Evolutionary conservation across 2,329 filamentous ascomycete genomes (phyloP), one percentile per base, ranked within the genome.

Genomic region (Biscogniauxia sp.): DNA sequence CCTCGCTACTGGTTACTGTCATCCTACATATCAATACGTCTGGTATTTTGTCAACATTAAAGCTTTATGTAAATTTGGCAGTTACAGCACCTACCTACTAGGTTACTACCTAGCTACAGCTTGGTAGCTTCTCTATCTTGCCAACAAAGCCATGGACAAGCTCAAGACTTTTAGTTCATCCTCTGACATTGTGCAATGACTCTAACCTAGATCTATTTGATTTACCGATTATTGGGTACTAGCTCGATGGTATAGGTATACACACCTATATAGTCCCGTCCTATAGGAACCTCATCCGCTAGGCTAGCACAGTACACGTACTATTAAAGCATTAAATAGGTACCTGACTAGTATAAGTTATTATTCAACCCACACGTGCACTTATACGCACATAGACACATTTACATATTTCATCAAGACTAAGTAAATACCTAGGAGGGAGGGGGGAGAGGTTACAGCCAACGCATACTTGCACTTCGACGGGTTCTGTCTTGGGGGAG

Each of bases 361-460:
- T n/a, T n/a, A 23, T 32, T 23, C 23, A 23, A 55, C 26, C 19
- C 20, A 28, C 37, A 54, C 15, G 26, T 37, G 50, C 51, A 58
- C 20, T 20, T 57, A 55, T 20, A 53, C 53, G 57, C 53, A 19
- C 57, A 54, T 20, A n/a, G 55, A 56, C 25, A 50, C 56, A 23
- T 56, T 51, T 45, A 37, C 41, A 28, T 51, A 23, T 9, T 55
- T 17, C 37, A 45, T 17, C 37, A 45, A 11, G 37, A 45, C 37
- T 17, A 45, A 45, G n/a, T 2, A n/a, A n/a, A n/a, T n/a, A n/a
- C n/a, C n/a, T n/a, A 11, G 37, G 37, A 45, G 15, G 28, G 6
- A 4, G 28, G 28, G 28, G 15, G 11, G 17, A 45, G 37, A 45
- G 7, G 37, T 45, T 45, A 45, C 37, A 45, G 37, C 37, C 37